Percentiles rank a stretch among this genome's conserved stretches.
These are phyloP conservation scores for Lomentospora prolificans DNA, from an alignment of 2,329 filamentous ascomycete species.

Conservation along the genomic window DNA sequence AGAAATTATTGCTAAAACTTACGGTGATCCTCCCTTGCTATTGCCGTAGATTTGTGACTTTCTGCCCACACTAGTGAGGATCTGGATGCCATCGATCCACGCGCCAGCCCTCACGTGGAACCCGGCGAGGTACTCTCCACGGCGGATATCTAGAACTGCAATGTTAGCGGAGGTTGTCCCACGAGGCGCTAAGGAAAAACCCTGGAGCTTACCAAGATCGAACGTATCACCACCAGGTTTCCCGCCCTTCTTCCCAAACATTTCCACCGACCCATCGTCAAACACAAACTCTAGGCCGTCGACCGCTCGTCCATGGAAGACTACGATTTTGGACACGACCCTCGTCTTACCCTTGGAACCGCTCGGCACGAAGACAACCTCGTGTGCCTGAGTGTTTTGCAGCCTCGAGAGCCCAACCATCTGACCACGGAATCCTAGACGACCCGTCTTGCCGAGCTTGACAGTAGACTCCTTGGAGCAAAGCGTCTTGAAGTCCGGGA, in stretches of 20 bases:
- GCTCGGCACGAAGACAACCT: slow-evolving; percentile 58
- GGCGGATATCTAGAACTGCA: slow-evolving; percentile 58
- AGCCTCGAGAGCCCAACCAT: slow-evolving; percentile 63
- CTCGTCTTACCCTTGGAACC: slow-evolving; percentile 36
- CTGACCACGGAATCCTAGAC: slow-evolving; percentile 61
- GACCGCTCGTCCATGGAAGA: slow-evolving; percentile 68
- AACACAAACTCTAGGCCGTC: slow-evolving; percentile 90
- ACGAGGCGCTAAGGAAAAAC: neutral
- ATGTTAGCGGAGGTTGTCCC: neutral
- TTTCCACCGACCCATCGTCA: slow-evolving; percentile 71
- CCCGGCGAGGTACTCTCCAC: slow-evolving; percentile 78
- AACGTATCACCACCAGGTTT: slow-evolving; percentile 64
- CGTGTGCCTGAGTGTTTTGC: slow-evolving; percentile 58
- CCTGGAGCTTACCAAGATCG: slow-evolving; percentile 53
- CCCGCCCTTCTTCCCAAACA: slow-evolving; percentile 76
- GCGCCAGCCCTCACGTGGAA: slow-evolving; percentile 72
- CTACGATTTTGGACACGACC: slow-evolving; percentile 61
- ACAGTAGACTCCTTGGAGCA: slow-evolving; percentile 62
- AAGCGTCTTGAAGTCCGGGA: slow-evolving; percentile 67
- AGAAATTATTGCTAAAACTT: slow-evolving; percentile 30
- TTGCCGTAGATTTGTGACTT: slow-evolving; percentile 83
- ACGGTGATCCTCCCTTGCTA: slow-evolving; percentile 69
- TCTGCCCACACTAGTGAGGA: slow-evolving; percentile 80
- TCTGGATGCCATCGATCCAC: slow-evolving; percentile 82
- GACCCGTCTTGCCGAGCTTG: slow-evolving; percentile 56